These are phyloP conservation scores for Auricularia heimuer DNA, from an alignment of 768 basidiomycete species.

Conservation along the genomic window DNA sequence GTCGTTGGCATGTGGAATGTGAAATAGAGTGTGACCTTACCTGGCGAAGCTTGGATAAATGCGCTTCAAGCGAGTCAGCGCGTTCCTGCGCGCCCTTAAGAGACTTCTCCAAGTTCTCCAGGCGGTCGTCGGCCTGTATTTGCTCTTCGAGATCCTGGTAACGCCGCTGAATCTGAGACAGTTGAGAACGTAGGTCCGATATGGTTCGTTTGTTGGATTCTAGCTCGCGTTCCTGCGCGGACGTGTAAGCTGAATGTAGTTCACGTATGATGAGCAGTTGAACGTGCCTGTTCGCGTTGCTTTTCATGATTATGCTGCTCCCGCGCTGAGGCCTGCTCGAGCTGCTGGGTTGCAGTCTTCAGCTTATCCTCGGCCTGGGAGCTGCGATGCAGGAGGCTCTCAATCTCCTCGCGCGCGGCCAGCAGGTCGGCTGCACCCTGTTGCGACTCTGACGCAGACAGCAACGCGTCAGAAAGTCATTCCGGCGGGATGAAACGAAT, in stretches of 20 bases:
- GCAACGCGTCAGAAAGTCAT: neutral
- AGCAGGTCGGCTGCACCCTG: neutral
- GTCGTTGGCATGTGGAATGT: neutral
- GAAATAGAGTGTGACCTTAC: conserved; percentile 26
- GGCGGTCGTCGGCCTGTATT: conserved; percentile 74
- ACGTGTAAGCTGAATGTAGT: neutral
- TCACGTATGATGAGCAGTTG: neutral
- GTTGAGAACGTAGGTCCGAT: conserved; percentile 42
- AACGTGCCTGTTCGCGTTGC: neutral
- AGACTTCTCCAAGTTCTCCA: conserved; percentile 60
- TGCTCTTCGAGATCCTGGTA: conserved; percentile 67
- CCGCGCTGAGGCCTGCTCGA: neutral
- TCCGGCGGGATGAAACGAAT: neutral
- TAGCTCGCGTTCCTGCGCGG: conserved; percentile 59
- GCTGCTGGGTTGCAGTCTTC: neutral
- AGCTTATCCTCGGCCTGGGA: neutral
- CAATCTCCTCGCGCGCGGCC: neutral
- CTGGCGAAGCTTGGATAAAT: conserved; percentile 70
- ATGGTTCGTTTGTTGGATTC: conserved; percentile 49
- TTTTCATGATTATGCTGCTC: neutral
- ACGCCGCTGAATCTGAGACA: conserved; percentile 44
- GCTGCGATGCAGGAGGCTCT: neutral
- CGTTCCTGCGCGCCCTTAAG: conserved; percentile 73
- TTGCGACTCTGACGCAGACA: neutral
- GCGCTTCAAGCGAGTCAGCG: conserved; percentile 76